phyloP scores from a whole-genome alignment of 768 basidiomycete genomes.

The Leucogyrophana mollusca region DNA sequence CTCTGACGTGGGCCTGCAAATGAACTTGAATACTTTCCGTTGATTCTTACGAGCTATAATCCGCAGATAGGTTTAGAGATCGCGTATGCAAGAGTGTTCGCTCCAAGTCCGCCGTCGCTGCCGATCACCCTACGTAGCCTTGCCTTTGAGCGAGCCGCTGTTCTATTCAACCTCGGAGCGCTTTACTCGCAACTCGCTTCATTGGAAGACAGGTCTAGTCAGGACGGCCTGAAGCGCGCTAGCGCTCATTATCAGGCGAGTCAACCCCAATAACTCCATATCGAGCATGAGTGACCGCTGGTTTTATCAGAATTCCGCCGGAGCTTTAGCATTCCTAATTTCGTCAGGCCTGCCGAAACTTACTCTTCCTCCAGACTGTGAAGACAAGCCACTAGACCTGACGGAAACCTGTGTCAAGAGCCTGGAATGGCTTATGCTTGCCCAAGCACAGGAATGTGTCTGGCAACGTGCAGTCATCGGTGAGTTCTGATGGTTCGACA shows the following conservation, averaged over 20 bases:
- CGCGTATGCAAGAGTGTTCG: conserved; percentile 76
- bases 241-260: conserved; percentile 67
- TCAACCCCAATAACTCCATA: conserved; percentile 12
- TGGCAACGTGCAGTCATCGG: conserved; percentile 92
- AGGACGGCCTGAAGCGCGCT: conserved; percentile 85
- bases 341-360: conserved; percentile 55
- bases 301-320: conserved; percentile 60
- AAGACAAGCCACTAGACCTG: conserved; percentile 66
- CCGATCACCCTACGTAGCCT: conserved; percentile 71
- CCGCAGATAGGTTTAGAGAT: conserved; percentile 67
- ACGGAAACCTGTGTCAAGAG: conserved; percentile 56
- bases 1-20: conserved; percentile 59
- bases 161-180: conserved; percentile 85
- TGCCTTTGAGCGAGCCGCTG: conserved; percentile 75
- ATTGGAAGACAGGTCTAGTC: conserved; percentile 62
- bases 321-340: conserved; percentile 62
- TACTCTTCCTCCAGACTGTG: conserved; percentile 42
- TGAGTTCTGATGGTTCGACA: conserved; percentile 25
- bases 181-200: conserved; percentile 81
- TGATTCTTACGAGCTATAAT: conserved; percentile 9
- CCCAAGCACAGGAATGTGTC: conserved; percentile 95
- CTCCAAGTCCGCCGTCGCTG: conserved; percentile 40
- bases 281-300: conserved; percentile 2
- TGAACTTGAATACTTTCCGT: conserved; percentile 6
- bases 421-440: conserved; percentile 78